Conservation (phyloP, 495 filamentous ascomycete species). For the Podospora tetraspora region DNA sequence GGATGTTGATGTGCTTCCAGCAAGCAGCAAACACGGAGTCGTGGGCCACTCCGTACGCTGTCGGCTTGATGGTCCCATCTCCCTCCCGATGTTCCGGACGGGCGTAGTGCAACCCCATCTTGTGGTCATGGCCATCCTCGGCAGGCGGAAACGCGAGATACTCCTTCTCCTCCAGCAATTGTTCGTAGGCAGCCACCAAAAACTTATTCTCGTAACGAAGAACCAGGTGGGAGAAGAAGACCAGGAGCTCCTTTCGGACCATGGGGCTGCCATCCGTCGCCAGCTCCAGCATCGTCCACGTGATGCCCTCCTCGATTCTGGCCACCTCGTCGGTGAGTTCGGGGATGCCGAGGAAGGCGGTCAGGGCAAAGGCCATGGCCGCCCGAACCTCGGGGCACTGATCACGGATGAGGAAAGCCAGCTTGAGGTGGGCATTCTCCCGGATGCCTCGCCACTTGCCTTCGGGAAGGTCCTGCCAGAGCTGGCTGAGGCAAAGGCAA, state of each 20-base stretch:
- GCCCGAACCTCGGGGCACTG: constrained; percentile 90
- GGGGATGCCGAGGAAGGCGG: constrained; percentile 86
- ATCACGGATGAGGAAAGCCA: constrained; percentile 79
- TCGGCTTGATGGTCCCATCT: constrained; percentile 46
- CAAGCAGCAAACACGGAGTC: constrained; percentile 87
- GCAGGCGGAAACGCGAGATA: constrained; percentile 47
- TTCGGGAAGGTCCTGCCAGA: constrained; percentile 86
- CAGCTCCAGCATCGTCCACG: constrained; percentile 79
- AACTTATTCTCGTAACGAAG: constrained; percentile 89
- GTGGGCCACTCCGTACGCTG: constrained; percentile 58
- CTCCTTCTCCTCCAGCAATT: constrained; percentile 78
- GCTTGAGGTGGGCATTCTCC: constrained; percentile 67
- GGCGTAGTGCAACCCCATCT: constrained; percentile 52
- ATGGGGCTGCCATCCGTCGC: constrained; percentile 85
- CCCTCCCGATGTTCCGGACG: constrained; percentile 43
- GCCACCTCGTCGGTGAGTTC: constrained; percentile 89
- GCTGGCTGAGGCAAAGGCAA: constrained; percentile 89
- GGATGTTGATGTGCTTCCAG: constrained; percentile 86
- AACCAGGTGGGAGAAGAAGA: constrained; percentile 91
- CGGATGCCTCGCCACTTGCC: constrained; percentile 92
- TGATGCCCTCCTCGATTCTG: constrained; percentile 81
- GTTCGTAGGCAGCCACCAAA: constrained; percentile 84
- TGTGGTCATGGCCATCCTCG: constrained; percentile 51
- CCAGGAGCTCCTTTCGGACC: constrained; percentile 84
- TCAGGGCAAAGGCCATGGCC: constrained; percentile 87